Base-by-base conservation (phyloP, 352 stramenopile genomes). In the Globisporangium paroecandrum region DNA sequence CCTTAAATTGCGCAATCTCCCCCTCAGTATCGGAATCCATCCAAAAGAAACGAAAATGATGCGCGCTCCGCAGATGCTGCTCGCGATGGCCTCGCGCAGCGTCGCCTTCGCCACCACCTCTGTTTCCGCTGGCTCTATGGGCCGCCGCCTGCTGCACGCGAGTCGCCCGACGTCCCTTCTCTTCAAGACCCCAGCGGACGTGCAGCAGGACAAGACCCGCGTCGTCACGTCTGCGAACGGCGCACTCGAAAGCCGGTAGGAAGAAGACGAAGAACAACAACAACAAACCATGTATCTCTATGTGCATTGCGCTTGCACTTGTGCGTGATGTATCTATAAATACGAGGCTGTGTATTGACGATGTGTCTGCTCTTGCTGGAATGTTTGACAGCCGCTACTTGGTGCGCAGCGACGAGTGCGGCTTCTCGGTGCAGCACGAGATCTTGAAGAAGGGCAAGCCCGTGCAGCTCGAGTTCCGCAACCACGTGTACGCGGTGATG, bases 381-480 rank as follows among this genome's bases (percentile, higher is more conserved):
- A 7, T 56, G 2, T 38, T 41, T 43, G 34, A 20, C 34, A 92
- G 84, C 22, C 85, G 85, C 57, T 88, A 90, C 65, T 56, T 93
- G 5, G 75, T 93, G 60, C 85, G 83, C 41, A 74, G 72, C n/a
- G 83, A 94, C 61, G 85, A 81, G 51, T 87, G 73, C 53, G 85
- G 85, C 41, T 94, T 94, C 70, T 94, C 85, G 15, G 43, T 94
- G 69, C 85, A 94, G 72, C 85, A 89, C 27, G 85, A 91, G 47
- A 68, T 91, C 29, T 73, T 94, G 18, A 77, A 80, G 61, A 89
- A 90, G 61, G 78, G 77, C 36, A 15, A 54, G 4, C 62, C 75
- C 7, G 80, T 89, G 65, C 77, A 73, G 18, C 77, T 94, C 22
- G 77, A 83, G 64, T 94, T 91, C 69, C 74, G 77, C 66, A 94